Conservation (phyloP, 1,139 yeast species). For the Lizanozyma gosingica region DNA sequence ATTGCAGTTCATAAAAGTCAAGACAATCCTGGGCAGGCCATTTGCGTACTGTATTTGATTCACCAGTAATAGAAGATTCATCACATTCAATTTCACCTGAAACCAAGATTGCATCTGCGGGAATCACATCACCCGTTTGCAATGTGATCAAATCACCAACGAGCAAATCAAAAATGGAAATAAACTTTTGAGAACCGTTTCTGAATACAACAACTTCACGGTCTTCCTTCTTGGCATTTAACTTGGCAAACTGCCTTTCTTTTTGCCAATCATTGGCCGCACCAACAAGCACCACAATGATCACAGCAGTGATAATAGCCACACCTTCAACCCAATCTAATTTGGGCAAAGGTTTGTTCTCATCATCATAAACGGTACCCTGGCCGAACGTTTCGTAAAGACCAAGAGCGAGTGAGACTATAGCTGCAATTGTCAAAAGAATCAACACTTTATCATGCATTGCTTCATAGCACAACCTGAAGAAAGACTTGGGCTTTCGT, state of each 20-base stretch:
- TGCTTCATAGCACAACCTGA: constrained; percentile 69
- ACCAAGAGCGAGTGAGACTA: constrained; percentile 83
- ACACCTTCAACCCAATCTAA: constrained; percentile 99
- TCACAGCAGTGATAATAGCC: constrained; percentile 86
- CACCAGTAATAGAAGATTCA: constrained; percentile 92
- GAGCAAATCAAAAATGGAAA: constrained; percentile 65
- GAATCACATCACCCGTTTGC: constrained; percentile 92
- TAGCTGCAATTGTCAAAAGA: constrained; percentile 75
- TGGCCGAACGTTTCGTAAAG: constrained; percentile 88
- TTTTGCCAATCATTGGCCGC: constrained; percentile 95
- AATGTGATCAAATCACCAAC: constrained; percentile 81
- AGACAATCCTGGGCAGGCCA: constrained; percentile 44
- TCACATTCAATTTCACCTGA: constrained; percentile 81
- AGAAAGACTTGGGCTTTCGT: constrained; percentile 56
- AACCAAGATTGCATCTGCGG: constrained; percentile 79
- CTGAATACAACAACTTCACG: constrained; percentile 71
- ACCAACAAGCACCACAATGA: constrained; percentile 87
- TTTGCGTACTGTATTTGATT: constrained; percentile 73
- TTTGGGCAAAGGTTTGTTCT: constrained; percentile 65
- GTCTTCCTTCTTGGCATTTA: constrained; percentile 83
- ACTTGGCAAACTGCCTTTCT: constrained; percentile 83
- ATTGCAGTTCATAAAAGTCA: constrained; percentile 18
- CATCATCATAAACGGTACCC: constrained; percentile 66
- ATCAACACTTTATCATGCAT: constrained; percentile 87
- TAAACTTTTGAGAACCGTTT: constrained; percentile 56